A percentile compares a stretch with the other conserved stretches of the same genome.
phyloP scores from a whole-genome alignment of 176 grass and related monocot species.

The Paspalum notatum region DNA sequence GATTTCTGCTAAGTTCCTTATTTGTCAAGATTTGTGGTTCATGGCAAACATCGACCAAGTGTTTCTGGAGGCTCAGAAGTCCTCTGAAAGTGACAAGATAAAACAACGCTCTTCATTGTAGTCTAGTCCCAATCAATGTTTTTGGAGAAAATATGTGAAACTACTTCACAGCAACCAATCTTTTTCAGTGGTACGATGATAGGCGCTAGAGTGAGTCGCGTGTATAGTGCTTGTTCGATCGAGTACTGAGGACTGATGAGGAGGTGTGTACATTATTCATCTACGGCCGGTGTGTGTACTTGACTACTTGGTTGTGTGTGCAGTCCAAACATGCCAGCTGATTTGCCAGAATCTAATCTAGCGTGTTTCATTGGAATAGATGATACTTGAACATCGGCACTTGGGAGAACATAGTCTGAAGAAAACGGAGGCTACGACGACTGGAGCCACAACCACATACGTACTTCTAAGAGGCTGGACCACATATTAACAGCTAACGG shows the following conservation, averaged over 20 bases:
- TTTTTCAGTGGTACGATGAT: not conserved
- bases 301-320: not conserved
- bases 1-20: not conserved
- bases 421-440: not conserved
- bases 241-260: not conserved
- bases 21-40: not conserved
- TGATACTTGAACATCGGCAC: not conserved
- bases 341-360: not conserved
- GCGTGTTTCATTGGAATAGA: not conserved
- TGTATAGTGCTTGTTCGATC: not conserved
- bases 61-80: not conserved
- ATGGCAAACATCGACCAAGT: not conserved
- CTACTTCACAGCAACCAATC: no score
- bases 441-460: not conserved
- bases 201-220: not conserved
- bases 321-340: not conserved
- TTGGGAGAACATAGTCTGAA: no score
- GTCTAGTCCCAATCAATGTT: not conserved
- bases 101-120: no score
- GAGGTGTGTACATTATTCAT: conserved; percentile 1
- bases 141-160: not conserved
- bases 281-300: not conserved
- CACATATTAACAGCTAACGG: not conserved
- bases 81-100: not conserved
- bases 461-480: not conserved